Conservation (phyloP, 345 rosid genomes). For the Durio zibethinus region DNA sequence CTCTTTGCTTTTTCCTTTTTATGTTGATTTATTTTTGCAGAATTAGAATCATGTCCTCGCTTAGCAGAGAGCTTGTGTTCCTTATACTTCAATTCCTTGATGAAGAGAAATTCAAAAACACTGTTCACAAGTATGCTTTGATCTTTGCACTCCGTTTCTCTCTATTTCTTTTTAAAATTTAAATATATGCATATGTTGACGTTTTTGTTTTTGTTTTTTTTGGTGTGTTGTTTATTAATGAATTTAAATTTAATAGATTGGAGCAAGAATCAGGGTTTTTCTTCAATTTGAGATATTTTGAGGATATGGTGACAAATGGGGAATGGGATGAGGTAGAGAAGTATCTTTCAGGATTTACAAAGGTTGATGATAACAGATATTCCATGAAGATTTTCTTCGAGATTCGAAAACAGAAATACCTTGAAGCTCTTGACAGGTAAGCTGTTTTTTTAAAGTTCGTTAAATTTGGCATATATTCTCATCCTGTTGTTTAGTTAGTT, state of each 20-base stretch:
- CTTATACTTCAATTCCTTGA: conserved; percentile 88
- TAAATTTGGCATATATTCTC: neutral
- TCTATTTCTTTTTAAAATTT: neutral
- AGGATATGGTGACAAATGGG: conserved; percentile 83
- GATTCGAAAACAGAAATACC: conserved; percentile 87
- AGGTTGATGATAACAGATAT: conserved; percentile 75
- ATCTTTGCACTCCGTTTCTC: neutral
- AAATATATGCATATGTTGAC: neutral
- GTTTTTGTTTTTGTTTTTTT: neutral
- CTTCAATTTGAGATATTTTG: conserved; percentile 81
- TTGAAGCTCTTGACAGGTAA: conserved; percentile 87
- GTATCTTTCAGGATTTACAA: conserved; percentile 76
- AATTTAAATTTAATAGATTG: conserved; percentile 41
- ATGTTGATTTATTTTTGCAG: conserved; percentile 22
- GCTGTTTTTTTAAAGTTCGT: conserved; percentile 12
- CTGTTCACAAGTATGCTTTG: conserved; percentile 61
- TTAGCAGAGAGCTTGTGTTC: conserved; percentile 81
- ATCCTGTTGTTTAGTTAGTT: neutral
- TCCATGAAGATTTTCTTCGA: conserved; percentile 94
- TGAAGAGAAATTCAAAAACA: conserved; percentile 75
- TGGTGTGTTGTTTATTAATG: neutral
- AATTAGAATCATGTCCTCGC: conserved; percentile 57
- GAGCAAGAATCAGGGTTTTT: conserved; percentile 87
- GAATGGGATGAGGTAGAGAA: conserved; percentile 93
- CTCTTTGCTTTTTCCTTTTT: conserved; percentile 11